These are phyloP conservation scores for Coemansia sp. DNA, from an alignment of 192 early-diverging fungal species.

Conservation along the genomic window DNA sequence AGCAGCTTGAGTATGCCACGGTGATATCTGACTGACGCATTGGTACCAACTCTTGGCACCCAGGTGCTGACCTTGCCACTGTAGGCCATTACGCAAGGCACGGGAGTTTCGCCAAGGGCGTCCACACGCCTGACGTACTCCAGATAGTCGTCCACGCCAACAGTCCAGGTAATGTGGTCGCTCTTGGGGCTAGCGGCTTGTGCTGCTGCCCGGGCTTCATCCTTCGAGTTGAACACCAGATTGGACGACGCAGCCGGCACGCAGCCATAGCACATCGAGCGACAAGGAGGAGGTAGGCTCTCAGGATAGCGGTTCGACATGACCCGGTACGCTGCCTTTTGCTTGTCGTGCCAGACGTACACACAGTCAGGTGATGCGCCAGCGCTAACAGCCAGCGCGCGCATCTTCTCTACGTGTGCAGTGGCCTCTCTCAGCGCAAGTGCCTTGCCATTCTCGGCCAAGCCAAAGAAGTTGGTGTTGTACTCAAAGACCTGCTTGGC, in stretches of 20 bases:
- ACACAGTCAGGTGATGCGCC: conserved; percentile 36
- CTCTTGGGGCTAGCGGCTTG: conserved; percentile 9
- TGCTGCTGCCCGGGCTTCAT: conserved; percentile 32
- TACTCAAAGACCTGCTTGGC: conserved; percentile 39
- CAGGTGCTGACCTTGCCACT: conserved; percentile 24
- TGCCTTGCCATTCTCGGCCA: conserved; percentile 44
- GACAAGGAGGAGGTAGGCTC: conserved; percentile 44
- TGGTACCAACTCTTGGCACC: background rate
- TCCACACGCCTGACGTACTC: conserved; percentile 29
- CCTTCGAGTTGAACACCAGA: conserved; percentile 41
- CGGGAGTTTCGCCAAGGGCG: conserved; percentile 33
- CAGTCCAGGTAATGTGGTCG: conserved; percentile 26
- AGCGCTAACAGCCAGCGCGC: conserved; percentile 19
- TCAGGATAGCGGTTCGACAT: conserved; percentile 42
- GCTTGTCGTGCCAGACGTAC: conserved; percentile 55
- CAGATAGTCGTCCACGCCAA: conserved; percentile 48
- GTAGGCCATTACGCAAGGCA: conserved; percentile 51
- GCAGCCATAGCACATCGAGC: conserved; percentile 49
- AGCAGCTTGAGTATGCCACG: background rate
- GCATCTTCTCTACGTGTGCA: conserved; percentile 31
- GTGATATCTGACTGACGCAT: background rate
- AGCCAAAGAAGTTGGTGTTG: conserved; percentile 48
- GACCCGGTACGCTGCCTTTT: conserved; percentile 54
- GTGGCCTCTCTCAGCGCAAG: conserved; percentile 29
- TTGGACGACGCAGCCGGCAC: conserved; percentile 28